Percentiles rank a stretch among this genome's conserved stretches.
phyloP scores from a whole-genome alignment of 176 grass and related monocot species.

The Phragmites australis region DNA sequence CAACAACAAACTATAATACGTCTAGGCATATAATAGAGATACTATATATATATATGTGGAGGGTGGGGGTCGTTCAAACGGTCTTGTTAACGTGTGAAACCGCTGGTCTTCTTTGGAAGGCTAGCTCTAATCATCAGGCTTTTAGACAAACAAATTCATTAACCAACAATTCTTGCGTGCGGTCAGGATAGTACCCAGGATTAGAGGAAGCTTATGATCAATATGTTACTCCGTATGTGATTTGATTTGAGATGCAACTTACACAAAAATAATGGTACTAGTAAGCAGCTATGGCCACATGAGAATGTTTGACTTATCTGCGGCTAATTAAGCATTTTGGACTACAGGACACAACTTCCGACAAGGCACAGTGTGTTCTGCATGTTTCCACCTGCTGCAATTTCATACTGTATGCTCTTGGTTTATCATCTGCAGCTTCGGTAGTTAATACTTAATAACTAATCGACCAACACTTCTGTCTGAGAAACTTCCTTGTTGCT shows the following conservation, averaged over 20 bases:
- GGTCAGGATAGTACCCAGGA: constrained; percentile 10
- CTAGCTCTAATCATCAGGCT: too few relatives aligned
- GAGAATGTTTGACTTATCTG: constrained; percentile 13
- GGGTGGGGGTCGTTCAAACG: neutral
- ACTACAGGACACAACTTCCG: neutral
- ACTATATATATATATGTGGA: too few relatives aligned
- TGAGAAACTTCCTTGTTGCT: constrained; percentile 1
- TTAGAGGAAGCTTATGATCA: neutral
- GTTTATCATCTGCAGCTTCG: neutral
- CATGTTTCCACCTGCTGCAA: neutral
- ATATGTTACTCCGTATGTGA: too few relatives aligned
- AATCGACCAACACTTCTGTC: neutral
- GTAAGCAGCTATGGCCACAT: neutral
- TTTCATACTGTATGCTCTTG: neutral
- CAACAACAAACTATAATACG: too few relatives aligned
- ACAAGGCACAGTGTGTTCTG: neutral
- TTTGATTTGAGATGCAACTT: neutral
- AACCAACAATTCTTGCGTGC: neutral
- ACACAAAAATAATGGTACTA: neutral
- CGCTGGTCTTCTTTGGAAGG: too few relatives aligned
- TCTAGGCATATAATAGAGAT: too few relatives aligned
- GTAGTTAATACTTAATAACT: neutral
- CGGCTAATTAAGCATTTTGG: neutral
- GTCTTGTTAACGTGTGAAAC: neutral
- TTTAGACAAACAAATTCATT: too few relatives aligned